Base-by-base conservation (phyloP, 805 yeast species). In the Barnettozyma sucrosica region DNA sequence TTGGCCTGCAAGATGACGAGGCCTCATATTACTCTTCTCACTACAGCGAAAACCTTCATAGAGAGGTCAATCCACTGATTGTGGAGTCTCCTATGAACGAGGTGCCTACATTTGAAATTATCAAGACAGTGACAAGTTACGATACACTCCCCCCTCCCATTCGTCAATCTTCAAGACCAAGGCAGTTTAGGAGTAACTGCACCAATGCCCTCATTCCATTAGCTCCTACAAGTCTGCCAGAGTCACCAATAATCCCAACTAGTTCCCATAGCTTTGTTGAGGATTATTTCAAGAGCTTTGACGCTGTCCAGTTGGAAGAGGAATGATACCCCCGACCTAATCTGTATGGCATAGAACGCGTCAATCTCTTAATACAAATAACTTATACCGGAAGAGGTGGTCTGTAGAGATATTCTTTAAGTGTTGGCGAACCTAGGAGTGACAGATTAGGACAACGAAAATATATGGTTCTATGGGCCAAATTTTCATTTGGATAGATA, bases 221-320 rank as follows among this genome's bases (percentile, higher is more conserved):
- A 13, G 11, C 32, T 13, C 14, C 32, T 28, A 11, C 32, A 28
- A 28, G 32, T 13, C 32, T 28, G 3, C 32, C 32, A 13, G 32
- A 28, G n/a, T 7, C 21, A 16, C n/a, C 39, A 10, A 37, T 16
- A 18, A 21, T 34, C 18, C 37, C 37, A 34, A 21, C 5, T 20
- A 19, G 24, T 19, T 19, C 16, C 11, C 21, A 30, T 33, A 32
- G 37, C 44, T 20, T 24, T 20, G 24, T 39, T 40, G 41, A 32
- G n/a, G 42, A 40, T 25, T 45, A 47, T 23, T 46, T 46, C 40
- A 30, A 47, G 25, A 40, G 28, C 13, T 43, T 47, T 43, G 50
- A 47, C 40, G 50, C 44, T 8, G 42, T 43, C 30, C 44, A 41
- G 18, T 9, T 10, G 14, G 44, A 41, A 21, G 44, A 41, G 13